phyloP scores from a whole-genome alignment of 495 filamentous ascomycete genomes.

The Letharia lupina region DNA sequence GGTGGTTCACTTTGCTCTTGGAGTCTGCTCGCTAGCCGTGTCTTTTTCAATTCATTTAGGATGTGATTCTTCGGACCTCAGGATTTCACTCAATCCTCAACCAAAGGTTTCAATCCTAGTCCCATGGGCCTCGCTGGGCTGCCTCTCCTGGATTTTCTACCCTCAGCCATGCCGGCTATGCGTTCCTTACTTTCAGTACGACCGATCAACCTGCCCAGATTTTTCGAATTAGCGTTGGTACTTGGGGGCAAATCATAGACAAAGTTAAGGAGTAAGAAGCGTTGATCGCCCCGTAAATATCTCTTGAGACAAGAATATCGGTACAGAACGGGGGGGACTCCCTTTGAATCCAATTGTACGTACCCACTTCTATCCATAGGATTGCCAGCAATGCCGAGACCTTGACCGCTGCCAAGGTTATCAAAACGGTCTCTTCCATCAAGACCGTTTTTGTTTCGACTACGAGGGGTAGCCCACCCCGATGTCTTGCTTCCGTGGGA shows the following conservation, averaged over 20 bases:
- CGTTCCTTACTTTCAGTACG: conserved; percentile 16
- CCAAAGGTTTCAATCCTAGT: conserved; percentile 13
- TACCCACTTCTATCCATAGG: conserved; percentile 24
- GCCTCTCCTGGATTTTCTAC: conserved; percentile 16
- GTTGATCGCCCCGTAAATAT: neutral
- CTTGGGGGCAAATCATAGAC: neutral
- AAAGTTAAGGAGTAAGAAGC: neutral
- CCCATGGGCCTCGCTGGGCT: conserved; percentile 20
- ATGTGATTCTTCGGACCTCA: neutral
- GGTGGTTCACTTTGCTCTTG: neutral
- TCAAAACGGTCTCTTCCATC: conserved; percentile 29
- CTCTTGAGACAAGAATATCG: neutral
- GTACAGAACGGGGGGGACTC: neutral
- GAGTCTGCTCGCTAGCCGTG: neutral
- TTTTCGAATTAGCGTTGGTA: neutral
- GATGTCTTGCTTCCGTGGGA: conserved; percentile 47
- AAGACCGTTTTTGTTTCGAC: conserved; percentile 6
- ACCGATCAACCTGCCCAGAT: conserved; percentile 1
- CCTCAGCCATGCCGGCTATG: conserved; percentile 19
- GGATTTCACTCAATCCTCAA: conserved; percentile 14
- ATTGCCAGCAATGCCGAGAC: conserved; percentile 21
- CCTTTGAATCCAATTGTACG: neutral
- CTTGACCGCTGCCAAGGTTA: conserved; percentile 27
- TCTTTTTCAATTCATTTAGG: neutral
- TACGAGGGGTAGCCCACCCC: conserved; percentile 49